Conservation (phyloP, 345 rosid genomes). For the Pugionium dolabratum region DNA sequence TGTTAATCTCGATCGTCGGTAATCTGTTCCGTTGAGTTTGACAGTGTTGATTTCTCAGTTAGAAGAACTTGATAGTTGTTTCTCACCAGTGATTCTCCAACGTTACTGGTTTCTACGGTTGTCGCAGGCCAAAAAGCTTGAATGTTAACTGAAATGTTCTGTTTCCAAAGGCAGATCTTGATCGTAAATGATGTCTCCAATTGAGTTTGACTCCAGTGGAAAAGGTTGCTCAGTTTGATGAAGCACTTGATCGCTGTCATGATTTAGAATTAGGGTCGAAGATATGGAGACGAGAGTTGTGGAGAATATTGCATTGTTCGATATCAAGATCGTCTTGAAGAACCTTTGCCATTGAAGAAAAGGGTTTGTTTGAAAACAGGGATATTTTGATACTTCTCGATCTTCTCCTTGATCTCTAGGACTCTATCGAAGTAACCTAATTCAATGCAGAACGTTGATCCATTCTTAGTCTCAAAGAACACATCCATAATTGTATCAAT, state of each 20-base stretch:
- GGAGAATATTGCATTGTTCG: constrained; percentile 57
- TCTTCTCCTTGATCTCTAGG: constrained; percentile 70
- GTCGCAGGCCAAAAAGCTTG: background rate
- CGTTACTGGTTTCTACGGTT: background rate
- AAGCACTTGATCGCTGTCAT: no score
- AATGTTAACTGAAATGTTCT: constrained; percentile 29
- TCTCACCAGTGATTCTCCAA: no score
- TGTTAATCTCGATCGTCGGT: background rate
- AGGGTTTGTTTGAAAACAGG: constrained; percentile 63
- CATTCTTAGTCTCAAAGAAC: constrained; percentile 55
- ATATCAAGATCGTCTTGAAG: constrained; percentile 65
- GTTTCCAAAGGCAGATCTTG: constrained; percentile 24
- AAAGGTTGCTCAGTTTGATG: background rate
- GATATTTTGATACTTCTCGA: constrained; percentile 64
- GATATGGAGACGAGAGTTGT: constrained; percentile 64
- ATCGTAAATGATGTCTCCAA: background rate
- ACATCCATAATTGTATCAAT: constrained; percentile 53
- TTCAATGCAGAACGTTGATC: constrained; percentile 67
- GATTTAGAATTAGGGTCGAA: constrained; percentile 33
- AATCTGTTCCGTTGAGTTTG: constrained; percentile 9
- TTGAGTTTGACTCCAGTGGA: background rate
- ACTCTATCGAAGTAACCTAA: constrained; percentile 74
- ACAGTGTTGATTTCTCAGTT: background rate
- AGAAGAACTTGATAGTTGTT: background rate
- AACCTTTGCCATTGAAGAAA: constrained; percentile 56